These are phyloP conservation scores for Adiantum capillusveneris DNA, from an alignment of 75 land plant species.

Conservation along the genomic window DNA sequence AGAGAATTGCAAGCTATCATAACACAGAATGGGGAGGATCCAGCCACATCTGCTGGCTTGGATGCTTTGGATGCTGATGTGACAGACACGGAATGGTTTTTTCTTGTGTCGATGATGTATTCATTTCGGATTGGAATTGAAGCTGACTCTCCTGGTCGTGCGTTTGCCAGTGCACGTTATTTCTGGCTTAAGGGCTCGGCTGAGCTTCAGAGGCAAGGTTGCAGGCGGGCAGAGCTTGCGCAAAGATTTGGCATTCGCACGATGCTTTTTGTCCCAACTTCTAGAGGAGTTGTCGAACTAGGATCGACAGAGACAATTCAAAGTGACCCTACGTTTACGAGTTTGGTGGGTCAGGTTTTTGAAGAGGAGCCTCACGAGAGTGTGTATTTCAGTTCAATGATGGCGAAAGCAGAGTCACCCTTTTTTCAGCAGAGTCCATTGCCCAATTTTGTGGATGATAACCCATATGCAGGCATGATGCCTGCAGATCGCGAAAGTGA, in stretches of 20 bases:
- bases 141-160: slow-evolving; percentile 50
- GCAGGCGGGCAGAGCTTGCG: slow-evolving; percentile 46
- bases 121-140: slow-evolving; percentile 65
- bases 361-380: too few species aligned
- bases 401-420: too few species aligned
- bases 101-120: slow-evolving; percentile 78
- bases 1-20: slow-evolving; percentile 31
- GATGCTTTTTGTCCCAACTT: slow-evolving; percentile 60
- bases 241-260: slow-evolving; percentile 57
- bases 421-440: too few species aligned
- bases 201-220: slow-evolving; percentile 10
- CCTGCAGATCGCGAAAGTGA: too few species aligned
- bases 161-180: slow-evolving; percentile 41
- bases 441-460: too few species aligned
- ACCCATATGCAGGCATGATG: too few species aligned
- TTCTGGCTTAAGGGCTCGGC: slow-evolving; percentile 47
- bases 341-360: too few species aligned
- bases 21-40: slow-evolving; percentile 47
- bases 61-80: slow-evolving; percentile 46
- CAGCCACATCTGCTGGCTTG: slow-evolving; percentile 23
- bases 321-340: slow-evolving; percentile 10
- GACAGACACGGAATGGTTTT: slow-evolving; percentile 83
- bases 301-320: slow-evolving; percentile 56
- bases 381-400: too few species aligned
- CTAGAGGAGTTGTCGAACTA: slow-evolving; percentile 75